Evolutionary conservation across 345 rosid genomes (phyloP), one percentile per base, ranked within the genome.

Genomic region (Sonneratia caseolaris): DNA sequence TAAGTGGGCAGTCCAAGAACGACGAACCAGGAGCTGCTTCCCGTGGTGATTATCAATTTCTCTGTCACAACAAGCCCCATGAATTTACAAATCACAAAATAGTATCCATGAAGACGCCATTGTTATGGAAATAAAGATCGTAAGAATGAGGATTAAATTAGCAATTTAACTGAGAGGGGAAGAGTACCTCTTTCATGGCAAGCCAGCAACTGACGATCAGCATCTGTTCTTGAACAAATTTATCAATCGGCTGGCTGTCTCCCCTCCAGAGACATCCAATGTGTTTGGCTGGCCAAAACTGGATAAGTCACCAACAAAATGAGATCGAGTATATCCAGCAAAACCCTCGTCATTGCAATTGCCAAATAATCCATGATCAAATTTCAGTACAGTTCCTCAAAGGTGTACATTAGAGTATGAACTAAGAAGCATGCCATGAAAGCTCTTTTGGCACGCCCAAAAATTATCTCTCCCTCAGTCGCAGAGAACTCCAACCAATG

Each of bases 121-220:
- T 32, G 62, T 48, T 22, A 69, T 38, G 19, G 38, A 36, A 69
- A 68, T 70, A 75, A 65, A 74, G 73, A 49, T 42, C 19, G 37
- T 51, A 38, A 40, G 7, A 70, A 38, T 32, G 8, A 43, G 40
- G 12, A 3, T 22, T 35, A 10, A 22, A 66, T 49, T 48, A 77
- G 76, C 48, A 75, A 68, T 27, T 56, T 24, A 27, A 56, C 48
- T 61, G 35, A 47, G 72, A 72, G n/a, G 24, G 43, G 14, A 71
- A 48, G 74, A 71, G 48, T 85, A 89, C 96, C 98, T 93, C 98
- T 82, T 93, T 91, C 98, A 89, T 93, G 55, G 96, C 98, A 71
- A 91, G 85, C 97, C 97, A 91, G 84, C 97, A 89, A 78, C 97
- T 96, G 73, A 91, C 96, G 96, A 93, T 84, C 91, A 74, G 32